Evolutionary conservation across 768 basidiomycete species (phyloP), one percentile per base, ranked within the genome.

Genomic region (Floccularia luteovirens): DNA sequence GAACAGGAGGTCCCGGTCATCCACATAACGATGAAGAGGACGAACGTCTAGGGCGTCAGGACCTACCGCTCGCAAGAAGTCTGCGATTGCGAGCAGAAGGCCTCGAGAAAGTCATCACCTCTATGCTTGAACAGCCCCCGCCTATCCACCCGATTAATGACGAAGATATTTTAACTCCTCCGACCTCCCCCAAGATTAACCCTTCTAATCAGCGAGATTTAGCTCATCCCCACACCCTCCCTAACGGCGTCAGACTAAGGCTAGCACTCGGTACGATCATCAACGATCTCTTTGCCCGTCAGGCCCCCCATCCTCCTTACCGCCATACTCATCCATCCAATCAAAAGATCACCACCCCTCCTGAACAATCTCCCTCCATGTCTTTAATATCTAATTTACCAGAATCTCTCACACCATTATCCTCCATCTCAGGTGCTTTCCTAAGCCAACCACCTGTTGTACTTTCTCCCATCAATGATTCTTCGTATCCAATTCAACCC

Each of bases 101-200:
- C 10, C 69, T 90, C 14, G 89, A 90, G 57, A 89, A 87, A 52
- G 85, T 90, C 31, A 73, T 87, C 36, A 77, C 74, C 0, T 72
- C 79, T 32, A 89, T 90, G 85, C 74, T 90, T 11, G 77, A 79
- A 40, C 85, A 89, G 46, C 82, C 83, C 0, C 87, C 87, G 1
- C 72, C 76, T 0, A 59, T 77, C 10, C 75, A 76, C 28, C 74
- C 76, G 3, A 59, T 70, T 24, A 67, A 73, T 30, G 75, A 72
- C 24, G 77, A 77, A 20, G 79, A 76, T 44, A 46, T 64, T 10
- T 55, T 67, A 33, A 69, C 74, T 2, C 72, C 74, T 27, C 74
- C 75, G 5, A 70, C 67, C 2, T 75, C 73, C 4, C 75, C 77
- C 5, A 69, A 56, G 52, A 48, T 65, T 49, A 44, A 63, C 47